These are phyloP conservation scores for Trichoderma gracile DNA, from an alignment of 2,329 filamentous ascomycete species.

Conservation along the genomic window DNA sequence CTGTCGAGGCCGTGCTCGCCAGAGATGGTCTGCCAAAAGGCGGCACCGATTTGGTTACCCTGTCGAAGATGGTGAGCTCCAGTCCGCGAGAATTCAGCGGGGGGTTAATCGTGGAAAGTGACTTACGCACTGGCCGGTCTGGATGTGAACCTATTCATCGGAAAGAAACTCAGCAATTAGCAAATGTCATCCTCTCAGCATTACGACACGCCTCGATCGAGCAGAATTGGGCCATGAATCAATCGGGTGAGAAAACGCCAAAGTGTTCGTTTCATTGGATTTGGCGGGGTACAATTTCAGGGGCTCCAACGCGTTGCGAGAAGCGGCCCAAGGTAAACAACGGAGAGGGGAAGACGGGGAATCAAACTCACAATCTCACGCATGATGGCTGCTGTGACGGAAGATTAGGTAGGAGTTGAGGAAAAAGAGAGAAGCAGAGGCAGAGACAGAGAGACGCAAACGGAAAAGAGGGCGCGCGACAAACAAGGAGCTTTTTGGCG, in stretches of 20 bases:
- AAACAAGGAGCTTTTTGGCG: conserved; percentile 36
- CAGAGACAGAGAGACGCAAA: conserved; percentile 26
- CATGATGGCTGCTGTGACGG: conserved; percentile 51
- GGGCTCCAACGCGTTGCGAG: conserved; percentile 45
- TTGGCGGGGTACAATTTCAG: conserved; percentile 42
- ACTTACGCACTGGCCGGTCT: conserved; percentile 98
- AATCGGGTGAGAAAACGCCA: neutral
- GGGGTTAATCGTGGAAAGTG: conserved; percentile 1
- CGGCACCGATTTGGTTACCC: conserved; percentile 99
- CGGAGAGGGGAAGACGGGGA: neutral
- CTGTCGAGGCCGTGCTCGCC: conserved; percentile 96
- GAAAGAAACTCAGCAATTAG: conserved; percentile 54
- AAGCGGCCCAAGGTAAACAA: conserved; percentile 24
- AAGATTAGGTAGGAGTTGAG: conserved; percentile 26
- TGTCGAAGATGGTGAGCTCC: conserved; percentile 50
- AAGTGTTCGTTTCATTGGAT: neutral
- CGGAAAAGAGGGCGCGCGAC: conserved; percentile 32
- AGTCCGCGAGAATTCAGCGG: conserved; percentile 15
- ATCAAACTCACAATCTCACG: conserved; percentile 66
- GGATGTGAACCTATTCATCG: conserved; percentile 90
- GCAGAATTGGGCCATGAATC: neutral
- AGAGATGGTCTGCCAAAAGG: conserved; percentile 94
- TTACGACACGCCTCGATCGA: neutral
- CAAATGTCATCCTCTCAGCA: conserved; percentile 35
- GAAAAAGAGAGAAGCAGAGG: conserved; percentile 5